Evolutionary conservation across 306 rosid species (phyloP), one percentile per base, ranked within the genome.

Genomic region (Gleditsia sinensis): DNA sequence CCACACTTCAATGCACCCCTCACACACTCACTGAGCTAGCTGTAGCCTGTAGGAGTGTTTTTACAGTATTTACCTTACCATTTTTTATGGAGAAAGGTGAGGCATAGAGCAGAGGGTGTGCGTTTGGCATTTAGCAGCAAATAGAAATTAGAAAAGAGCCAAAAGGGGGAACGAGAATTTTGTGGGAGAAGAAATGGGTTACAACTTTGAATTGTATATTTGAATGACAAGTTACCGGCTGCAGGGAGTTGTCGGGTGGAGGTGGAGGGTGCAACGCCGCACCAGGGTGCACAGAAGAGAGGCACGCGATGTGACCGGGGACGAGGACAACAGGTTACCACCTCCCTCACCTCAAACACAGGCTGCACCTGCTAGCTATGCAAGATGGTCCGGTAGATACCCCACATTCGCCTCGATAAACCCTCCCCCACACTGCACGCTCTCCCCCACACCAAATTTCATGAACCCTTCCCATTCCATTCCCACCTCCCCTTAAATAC

Each of bases 331-430:
- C 79, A 43, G 78, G 90, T 83, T 58, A 75, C 59, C 11, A 62
- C 58, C 3, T 36, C 45, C 69, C 59, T 12, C 32, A 6, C 33
- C 9, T 16, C 30, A 20, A 46, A 16, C 51, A n/a, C 51, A 4
- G 2, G 0, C 23, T 46, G 4, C 51, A n/a, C 51, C 4, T 1
- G 0, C 23, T 46, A 46, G 6, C 50, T 0, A 69, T 39, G 70
- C 80, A 63, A 74, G 24, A 39, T 81, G 88, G 96, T 85, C 91
- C 63, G 88, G 82, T 78, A 64, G 84, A 88, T 86, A 42, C 90
- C 95, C 95, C 93, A 69, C 95, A 93, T 89, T 89, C 69, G 19
- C 92, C 97, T 93, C 92, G 98, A 72, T 82, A 42, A 45, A 59
- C 30, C 68, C 66, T 46, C 28, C 74, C 84, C 50, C 36, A 5